phyloP scores from a whole-genome alignment of 305 asterid species.

The Rubia balearica region DNA sequence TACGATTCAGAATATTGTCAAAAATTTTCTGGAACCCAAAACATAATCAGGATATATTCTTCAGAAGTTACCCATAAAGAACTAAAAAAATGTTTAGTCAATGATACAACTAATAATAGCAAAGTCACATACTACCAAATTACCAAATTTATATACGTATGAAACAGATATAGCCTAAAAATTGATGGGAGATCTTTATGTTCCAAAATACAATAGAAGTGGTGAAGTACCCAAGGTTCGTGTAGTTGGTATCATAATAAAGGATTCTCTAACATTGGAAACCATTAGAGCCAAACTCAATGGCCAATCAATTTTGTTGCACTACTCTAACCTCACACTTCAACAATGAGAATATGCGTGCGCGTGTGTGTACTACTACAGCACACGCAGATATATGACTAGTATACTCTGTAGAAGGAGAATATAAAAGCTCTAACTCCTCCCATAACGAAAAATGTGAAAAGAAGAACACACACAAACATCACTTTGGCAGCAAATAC shows the following conservation, averaged over 20 bases:
- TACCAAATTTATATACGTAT: neutral
- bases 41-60: slow-evolving; percentile 9
- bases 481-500: too few relatives aligned
- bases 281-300: neutral
- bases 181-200: neutral
- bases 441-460: neutral
- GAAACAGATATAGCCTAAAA: neutral
- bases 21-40: slow-evolving; percentile 68
- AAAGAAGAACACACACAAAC: neutral
- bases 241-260: neutral
- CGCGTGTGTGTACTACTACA: neutral
- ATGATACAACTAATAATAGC: neutral
- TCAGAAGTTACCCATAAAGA: slow-evolving; percentile 6
- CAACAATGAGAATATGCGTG: neutral
- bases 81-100: slow-evolving; percentile 4
- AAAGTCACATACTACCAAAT: neutral
- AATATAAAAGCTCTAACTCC: neutral
- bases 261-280: neutral
- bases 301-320: neutral
- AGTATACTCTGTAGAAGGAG: neutral
- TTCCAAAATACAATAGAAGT: neutral
- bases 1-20: slow-evolving; percentile 93
- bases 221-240: neutral
- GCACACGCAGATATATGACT: neutral
- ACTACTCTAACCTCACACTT: neutral